phyloP scores from a whole-genome alignment of 202 grass and related monocot species.

The Saccharum hybrid region DNA sequence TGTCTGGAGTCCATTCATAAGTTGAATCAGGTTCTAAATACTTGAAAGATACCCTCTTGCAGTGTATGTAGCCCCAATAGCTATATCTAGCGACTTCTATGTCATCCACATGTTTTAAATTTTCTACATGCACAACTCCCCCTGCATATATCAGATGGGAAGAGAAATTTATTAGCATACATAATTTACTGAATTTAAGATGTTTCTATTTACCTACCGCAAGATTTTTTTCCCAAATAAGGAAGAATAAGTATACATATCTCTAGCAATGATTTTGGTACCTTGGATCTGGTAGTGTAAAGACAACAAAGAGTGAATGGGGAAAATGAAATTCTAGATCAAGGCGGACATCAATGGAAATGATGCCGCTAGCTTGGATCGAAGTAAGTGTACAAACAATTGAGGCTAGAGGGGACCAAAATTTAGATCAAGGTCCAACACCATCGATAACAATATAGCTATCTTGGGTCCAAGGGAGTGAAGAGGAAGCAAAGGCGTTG shows the following conservation, averaged over 20 bases:
- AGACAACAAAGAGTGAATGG: background rate
- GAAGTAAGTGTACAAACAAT: background rate
- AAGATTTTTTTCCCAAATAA: background rate
- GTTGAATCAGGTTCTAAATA: slow-evolving; percentile 23
- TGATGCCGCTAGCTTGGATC: background rate
- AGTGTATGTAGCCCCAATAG: background rate
- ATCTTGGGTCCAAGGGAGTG: background rate
- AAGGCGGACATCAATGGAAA: background rate
- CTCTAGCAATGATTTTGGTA: background rate
- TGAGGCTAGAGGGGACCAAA: background rate
- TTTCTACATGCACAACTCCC: background rate
- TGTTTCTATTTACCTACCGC: background rate
- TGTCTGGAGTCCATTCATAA: background rate
- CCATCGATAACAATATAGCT: background rate
- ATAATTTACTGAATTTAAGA: background rate
- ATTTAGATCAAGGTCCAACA: background rate
- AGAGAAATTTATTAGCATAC: background rate
- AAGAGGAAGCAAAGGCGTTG: background rate
- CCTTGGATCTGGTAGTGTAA: background rate
- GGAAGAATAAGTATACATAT: background rate
- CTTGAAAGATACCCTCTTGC: background rate
- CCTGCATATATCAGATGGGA: background rate
- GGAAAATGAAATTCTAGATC: background rate
- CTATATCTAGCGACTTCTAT: background rate
- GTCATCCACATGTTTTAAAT: background rate